Percentiles rank a stretch among this genome's conserved stretches.
Conservation (phyloP, 805 yeast species). For the Blastobotrys robertii region DNA sequence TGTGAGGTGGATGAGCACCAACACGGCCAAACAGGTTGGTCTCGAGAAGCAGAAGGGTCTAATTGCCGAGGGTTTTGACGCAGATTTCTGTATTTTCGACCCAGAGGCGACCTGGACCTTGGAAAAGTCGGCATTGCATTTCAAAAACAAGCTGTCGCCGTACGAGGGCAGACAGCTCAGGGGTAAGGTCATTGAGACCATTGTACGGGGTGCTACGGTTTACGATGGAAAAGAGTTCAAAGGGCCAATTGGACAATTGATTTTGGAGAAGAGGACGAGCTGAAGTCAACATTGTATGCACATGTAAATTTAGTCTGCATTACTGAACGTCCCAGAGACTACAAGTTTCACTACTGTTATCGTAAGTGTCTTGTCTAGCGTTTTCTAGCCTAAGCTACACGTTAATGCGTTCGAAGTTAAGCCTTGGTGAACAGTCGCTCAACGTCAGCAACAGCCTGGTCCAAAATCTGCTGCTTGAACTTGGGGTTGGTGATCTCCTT, state of each 20-base stretch:
- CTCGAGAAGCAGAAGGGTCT: slow-evolving; percentile 62
- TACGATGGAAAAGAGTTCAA: slow-evolving; percentile 45
- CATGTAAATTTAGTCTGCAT: no score
- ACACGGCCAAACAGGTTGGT: slow-evolving; percentile 83
- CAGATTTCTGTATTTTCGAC: slow-evolving; percentile 81
- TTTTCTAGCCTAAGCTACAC: no score
- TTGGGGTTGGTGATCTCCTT: slow-evolving; percentile 74
- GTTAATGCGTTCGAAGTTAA: neutral
- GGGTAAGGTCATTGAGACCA: slow-evolving; percentile 74
- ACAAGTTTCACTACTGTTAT: no score
- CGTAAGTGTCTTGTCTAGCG: no score
- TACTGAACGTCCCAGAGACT: no score
- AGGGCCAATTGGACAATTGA: slow-evolving; percentile 47
- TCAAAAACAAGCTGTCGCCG: slow-evolving; percentile 84
- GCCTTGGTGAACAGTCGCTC: slow-evolving; percentile 38
- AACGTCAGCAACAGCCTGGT: slow-evolving; percentile 84
- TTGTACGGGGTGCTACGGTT: slow-evolving; percentile 65
- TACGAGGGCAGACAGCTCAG: slow-evolving; percentile 59
- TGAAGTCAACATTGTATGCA: no score
- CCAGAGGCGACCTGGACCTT: slow-evolving; percentile 40
- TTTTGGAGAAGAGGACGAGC: slow-evolving; percentile 37
- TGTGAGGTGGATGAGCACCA: slow-evolving; percentile 67
- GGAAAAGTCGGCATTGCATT: slow-evolving; percentile 34
- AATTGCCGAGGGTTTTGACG: slow-evolving; percentile 68
- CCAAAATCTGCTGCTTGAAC: slow-evolving; percentile 87